Evolutionary conservation across 2,329 filamentous ascomycete genomes (phyloP).

Genomic region (Ascomycota sp.): DNA sequence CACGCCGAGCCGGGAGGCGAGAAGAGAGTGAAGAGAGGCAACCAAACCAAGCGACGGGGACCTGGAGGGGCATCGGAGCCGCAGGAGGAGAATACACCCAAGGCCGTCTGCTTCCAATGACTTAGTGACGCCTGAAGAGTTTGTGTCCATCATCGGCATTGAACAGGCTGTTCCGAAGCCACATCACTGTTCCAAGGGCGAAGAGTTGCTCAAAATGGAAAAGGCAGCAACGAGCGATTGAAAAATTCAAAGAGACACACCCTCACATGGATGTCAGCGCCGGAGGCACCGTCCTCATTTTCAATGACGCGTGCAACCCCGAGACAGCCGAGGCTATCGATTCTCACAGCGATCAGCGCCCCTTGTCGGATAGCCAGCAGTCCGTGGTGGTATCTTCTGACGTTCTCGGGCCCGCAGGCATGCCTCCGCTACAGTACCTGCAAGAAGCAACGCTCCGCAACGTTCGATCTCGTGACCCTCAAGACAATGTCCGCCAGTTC

Average conservation of each 20-base stretch:
- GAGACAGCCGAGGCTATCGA: conserved; percentile 38
- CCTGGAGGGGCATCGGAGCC: conserved; percentile 17
- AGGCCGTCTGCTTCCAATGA: conserved; percentile 33
- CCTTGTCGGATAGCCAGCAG: conserved; percentile 54
- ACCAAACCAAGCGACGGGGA: conserved; percentile 16
- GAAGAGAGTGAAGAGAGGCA: conserved; percentile 24
- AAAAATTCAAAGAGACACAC: conserved; percentile 54
- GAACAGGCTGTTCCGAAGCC: conserved; percentile 73
- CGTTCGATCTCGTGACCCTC: conserved; percentile 55
- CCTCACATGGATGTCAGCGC: conserved; percentile 35
- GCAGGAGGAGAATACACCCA: conserved; percentile 17
- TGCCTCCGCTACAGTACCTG: conserved; percentile 46
- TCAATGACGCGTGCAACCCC: conserved; percentile 62
- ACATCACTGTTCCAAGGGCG: conserved; percentile 70
- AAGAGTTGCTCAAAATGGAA: conserved; percentile 67
- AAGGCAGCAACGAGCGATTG: conserved; percentile 59
- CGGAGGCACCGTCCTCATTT: conserved; percentile 53
- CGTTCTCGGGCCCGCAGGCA: conserved; percentile 49
- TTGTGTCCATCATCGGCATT: conserved; percentile 78
- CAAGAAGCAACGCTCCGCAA: conserved; percentile 53
- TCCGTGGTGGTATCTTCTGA: conserved; percentile 86
- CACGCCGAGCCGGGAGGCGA: conserved; percentile 28
- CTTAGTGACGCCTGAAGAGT: conserved; percentile 57
- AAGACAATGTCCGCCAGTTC: conserved; percentile 86
- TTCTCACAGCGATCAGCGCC: conserved; percentile 35